Base-by-base conservation (phyloP, 352 stramenopile species). In the Pythium sukuiense region DNA sequence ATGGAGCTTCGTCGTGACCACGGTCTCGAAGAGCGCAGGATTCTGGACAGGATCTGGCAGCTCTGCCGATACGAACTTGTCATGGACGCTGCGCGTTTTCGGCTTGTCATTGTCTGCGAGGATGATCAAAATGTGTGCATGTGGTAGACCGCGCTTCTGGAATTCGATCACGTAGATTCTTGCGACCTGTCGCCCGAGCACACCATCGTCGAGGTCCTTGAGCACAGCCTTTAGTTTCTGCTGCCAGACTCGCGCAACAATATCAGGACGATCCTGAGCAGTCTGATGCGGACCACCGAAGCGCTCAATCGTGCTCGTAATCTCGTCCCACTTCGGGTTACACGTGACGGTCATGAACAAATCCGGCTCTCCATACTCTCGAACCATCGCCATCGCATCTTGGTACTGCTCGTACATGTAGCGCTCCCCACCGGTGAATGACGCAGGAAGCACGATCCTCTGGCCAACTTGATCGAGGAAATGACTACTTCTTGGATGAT, bases 321-420 rank as follows among this genome's bases (percentile, higher is more conserved):
- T 77, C 43, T 85, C 76, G 3, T 49, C 3, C 70, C 76, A 89
- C 6, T 70, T 65, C 2, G 72, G 74, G 46, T 85, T 86, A 20
- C 65, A 77, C 12, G 77, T 88, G 20, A 85, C 74, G 0, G 81
- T 85, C 12, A 85, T 77, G 63, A 88, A 90, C 12, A 78, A 53
- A 27, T 80, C 63, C 2, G 74, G 76, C 24, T 76, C 84, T 3
- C 76, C 76, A 16, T 61, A 66, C 18, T 72, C 50, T 7, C 71
- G 65, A 0, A 85, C 69, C 18, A 88, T 79, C 7, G 74, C 63
- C 63, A 85, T 79, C 1, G 65, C 43, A 49, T 86, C 71, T 64
- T 76, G 52, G 33, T 70, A 83, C 30, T 54, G 66, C 41, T 55
- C 27, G 27, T 72, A 57, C 62, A 76, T 79, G 41, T 73, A 73